Percentiles rank a stretch among this genome's conserved stretches.
Conservation (phyloP, 2,329 filamentous ascomycete species). For the Clarireedia homoeocarpa region DNA sequence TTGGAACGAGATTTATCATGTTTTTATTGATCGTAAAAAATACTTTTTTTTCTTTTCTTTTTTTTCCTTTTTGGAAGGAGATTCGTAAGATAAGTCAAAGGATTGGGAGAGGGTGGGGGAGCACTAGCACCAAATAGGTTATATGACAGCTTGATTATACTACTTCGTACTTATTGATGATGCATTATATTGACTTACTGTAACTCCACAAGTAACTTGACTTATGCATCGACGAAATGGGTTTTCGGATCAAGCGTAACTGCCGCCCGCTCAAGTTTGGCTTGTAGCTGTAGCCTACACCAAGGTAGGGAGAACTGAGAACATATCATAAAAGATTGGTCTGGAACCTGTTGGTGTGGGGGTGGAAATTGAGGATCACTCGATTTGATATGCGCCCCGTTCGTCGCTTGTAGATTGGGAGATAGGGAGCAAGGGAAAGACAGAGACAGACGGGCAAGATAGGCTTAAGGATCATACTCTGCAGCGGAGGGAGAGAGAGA, state of each 20-base stretch:
- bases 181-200: neutral
- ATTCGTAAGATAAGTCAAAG: too few relatives aligned
- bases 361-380: constrained; percentile 1
- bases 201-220: too few relatives aligned
- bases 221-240: neutral
- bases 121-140: constrained; percentile 2
- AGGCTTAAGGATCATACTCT: neutral
- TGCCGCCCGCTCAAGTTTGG: neutral
- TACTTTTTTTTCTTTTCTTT: neutral
- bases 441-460: neutral
- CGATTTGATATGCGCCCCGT: neutral
- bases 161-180: neutral
- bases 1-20: neutral
- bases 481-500: too few relatives aligned
- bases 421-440: neutral
- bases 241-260: constrained; percentile 8
- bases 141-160: neutral
- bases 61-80: neutral
- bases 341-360: constrained; percentile 8
- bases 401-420: neutral
- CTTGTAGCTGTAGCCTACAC: neutral
- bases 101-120: too few relatives aligned
- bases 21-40: neutral
- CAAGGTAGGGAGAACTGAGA: neutral
- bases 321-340: constrained; percentile 3